These are phyloP conservation scores for Fusarium beomiforme DNA, from an alignment of 2,329 filamentous ascomycete genomes.

Conservation along the genomic window DNA sequence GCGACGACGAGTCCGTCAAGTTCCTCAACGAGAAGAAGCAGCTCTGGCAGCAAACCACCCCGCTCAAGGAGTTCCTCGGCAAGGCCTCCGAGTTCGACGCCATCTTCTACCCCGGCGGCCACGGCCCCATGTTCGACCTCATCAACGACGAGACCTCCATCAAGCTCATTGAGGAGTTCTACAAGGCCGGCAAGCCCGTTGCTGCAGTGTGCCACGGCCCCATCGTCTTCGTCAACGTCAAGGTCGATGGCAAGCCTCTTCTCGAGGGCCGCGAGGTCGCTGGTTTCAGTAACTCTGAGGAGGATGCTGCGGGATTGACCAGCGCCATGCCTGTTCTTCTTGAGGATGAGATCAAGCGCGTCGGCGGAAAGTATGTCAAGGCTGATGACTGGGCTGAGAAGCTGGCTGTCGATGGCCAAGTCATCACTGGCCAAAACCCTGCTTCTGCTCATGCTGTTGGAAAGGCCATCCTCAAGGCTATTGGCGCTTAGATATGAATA, in stretches of 20 bases:
- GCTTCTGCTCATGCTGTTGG: constrained; percentile 62
- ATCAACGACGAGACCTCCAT: constrained; percentile 65
- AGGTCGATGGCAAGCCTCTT: constrained; percentile 62
- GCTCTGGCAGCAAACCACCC: constrained; percentile 72
- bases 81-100: constrained; percentile 71
- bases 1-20: constrained; percentile 60
- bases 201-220: constrained; percentile 77
- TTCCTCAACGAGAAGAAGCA: constrained; percentile 66
- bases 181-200: constrained; percentile 68
- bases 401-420: constrained; percentile 60
- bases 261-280: constrained; percentile 67
- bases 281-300: constrained; percentile 70
- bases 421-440: constrained; percentile 70
- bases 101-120: constrained; percentile 66
- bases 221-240: constrained; percentile 68
- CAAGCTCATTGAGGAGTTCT: constrained; percentile 70
- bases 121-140: constrained; percentile 75
- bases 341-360: constrained; percentile 63
- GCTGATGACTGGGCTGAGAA: constrained; percentile 62
- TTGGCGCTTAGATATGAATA: constrained; percentile 42
- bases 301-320: constrained; percentile 57
- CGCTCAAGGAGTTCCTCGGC: constrained; percentile 65
- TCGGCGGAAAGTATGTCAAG: constrained; percentile 66
- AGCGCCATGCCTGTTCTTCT: constrained; percentile 68
- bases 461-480: constrained; percentile 60